These are phyloP conservation scores for Leccinellum rugosiceps DNA, from an alignment of 768 basidiomycete species.

Conservation along the genomic window DNA sequence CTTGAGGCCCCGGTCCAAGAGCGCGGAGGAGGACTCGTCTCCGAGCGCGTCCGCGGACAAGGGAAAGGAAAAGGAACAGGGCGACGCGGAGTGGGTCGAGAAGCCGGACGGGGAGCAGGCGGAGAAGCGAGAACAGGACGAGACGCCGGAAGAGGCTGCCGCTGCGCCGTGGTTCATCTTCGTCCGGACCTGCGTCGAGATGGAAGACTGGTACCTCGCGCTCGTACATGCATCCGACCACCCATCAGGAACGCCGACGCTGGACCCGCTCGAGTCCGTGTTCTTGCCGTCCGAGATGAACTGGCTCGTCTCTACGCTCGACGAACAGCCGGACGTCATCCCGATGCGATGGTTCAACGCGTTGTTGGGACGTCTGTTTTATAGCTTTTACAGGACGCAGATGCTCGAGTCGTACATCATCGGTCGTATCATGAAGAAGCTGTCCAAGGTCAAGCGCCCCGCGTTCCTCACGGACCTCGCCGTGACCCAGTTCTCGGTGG, in stretches of 20 bases:
- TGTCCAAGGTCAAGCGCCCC: conserved; percentile 88
- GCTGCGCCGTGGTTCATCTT: conserved; percentile 91
- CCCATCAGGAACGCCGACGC: conserved; percentile 57
- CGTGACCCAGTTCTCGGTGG: conserved; percentile 88
- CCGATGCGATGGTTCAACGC: conserved; percentile 99
- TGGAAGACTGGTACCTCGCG: conserved; percentile 96
- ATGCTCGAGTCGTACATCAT: conserved; percentile 83
- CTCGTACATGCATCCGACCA: conserved; percentile 72
- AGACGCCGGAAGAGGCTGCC: conserved; percentile 41
- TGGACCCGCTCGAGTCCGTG: conserved; percentile 57
- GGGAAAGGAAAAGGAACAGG: not conserved
- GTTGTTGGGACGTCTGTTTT: conserved; percentile 87
- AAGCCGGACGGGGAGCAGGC: not conserved
- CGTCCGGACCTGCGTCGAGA: conserved; percentile 79
- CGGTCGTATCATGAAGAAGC: conserved; percentile 86
- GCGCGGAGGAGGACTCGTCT: conserved; percentile 32
- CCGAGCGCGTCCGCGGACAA: conserved; percentile 47
- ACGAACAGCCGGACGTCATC: conserved; percentile 92
- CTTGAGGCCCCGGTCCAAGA: conserved; percentile 49
- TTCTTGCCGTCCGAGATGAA: conserved; percentile 82
- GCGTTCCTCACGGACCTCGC: conserved; percentile 79
- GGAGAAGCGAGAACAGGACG: conserved; percentile 16
- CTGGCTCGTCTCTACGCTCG: conserved; percentile 76
- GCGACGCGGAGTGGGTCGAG: not conserved
- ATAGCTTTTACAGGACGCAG: conserved; percentile 85